Conservation (phyloP, 1,139 yeast genomes). For the Saccharomyces uvarum region DNA sequence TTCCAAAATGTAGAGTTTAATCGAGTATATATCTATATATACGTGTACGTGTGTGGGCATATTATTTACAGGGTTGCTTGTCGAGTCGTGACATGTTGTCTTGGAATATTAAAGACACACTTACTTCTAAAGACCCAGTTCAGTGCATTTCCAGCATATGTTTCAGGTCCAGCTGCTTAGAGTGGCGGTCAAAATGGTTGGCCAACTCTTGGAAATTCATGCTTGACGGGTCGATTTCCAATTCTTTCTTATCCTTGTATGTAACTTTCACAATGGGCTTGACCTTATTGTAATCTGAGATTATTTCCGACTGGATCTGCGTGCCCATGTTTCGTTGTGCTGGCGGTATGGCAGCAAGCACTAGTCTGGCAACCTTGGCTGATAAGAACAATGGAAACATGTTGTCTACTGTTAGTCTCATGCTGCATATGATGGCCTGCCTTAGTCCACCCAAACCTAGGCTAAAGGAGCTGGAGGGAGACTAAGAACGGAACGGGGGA, state of each 20-base stretch:
- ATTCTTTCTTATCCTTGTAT: conserved; percentile 69
- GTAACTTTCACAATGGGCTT: conserved; percentile 62
- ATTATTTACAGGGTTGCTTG: background rate
- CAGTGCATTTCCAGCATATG: conserved; percentile 45
- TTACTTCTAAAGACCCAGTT: background rate
- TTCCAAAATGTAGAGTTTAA: background rate
- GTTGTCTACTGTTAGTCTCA: background rate
- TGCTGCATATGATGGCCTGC: background rate
- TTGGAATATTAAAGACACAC: background rate
- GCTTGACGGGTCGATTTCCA: conserved; percentile 59
- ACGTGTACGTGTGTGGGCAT: background rate
- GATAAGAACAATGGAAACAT: conserved; percentile 4
- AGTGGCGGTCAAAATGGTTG: conserved; percentile 57
- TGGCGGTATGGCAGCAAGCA: conserved; percentile 75
- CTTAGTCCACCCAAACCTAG: background rate
- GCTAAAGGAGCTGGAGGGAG: too few species aligned
- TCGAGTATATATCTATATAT: background rate
- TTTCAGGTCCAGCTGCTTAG: conserved; percentile 58
- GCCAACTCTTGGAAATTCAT: conserved; percentile 48
- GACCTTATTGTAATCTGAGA: conserved; percentile 40
- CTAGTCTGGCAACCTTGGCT: conserved; percentile 74
- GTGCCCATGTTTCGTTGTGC: conserved; percentile 45
- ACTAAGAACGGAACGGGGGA: background rate
- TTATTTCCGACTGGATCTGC: conserved; percentile 46
- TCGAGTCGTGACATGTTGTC: background rate